Evolutionary conservation across 352 stramenopile species (phyloP), one percentile per base, ranked within the genome.

Genomic region (Phytophthora pseudosyringae): DNA sequence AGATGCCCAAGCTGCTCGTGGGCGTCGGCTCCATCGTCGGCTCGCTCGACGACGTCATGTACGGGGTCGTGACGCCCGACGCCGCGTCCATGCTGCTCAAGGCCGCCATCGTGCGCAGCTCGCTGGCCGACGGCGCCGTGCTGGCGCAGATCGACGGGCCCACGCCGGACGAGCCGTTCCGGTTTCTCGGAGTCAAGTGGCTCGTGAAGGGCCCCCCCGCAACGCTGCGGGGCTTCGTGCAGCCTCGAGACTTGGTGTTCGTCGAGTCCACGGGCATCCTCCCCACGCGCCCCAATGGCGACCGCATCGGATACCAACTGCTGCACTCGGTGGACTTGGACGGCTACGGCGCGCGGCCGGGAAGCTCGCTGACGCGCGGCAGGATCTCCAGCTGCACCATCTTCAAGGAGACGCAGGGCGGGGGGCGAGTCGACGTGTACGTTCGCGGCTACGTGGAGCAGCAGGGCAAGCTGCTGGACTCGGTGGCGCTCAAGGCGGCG

Each of bases 1-100:
- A 75, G 44, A 46, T 73, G 16, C 73, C 79, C 32, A 78, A 75
- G 64, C 59, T 90, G 51, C 63, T 90, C 26, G 64, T 82, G 18
- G 71, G 59, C 3, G 45, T 78, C 16, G 82, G 78, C 21, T 64
- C 76, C 44, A 64, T 89, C 31, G 47, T 73, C 32, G 80, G 80
- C 3, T 76, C 78, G 36, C 72, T 91, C 8, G 80, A 88, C 60
- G 81, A 92, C 60, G 75, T 84, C 55, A 79, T 89, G 71, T 86
- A 83, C 57, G 80, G 82, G 12, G 51, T 82, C 28, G 38, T 77
- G 12, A 77, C 80, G 8, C 68, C 71, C 26, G 73, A 83, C 40
- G 48, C 59, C 29, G 38, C 59, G 13, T 57, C 67, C 5, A 81
- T 84, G 63, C 39, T 82, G 38, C 67, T 82, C 44, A 77, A 86